phyloP scores from a whole-genome alignment of 768 basidiomycete genomes.

The Megacollybia marginata region DNA sequence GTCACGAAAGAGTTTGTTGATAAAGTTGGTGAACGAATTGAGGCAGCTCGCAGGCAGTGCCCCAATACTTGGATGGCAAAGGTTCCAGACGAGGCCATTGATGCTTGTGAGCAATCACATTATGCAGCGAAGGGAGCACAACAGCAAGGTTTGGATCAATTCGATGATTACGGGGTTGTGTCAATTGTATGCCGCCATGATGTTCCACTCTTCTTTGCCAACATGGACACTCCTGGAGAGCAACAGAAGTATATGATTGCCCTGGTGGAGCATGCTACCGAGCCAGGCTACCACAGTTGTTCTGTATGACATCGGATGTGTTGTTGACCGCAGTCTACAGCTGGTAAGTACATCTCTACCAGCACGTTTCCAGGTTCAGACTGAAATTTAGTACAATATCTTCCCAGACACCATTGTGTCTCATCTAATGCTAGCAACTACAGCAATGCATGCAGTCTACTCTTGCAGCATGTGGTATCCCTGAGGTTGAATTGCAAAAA shows the following conservation, averaged over 20 bases:
- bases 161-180: conserved; percentile 19
- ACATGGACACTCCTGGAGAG: conserved; percentile 18
- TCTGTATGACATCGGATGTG: not conserved
- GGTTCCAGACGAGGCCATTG: conserved; percentile 13
- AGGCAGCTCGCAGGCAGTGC: not conserved
- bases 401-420: conserved; percentile 4
- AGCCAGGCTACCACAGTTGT: not conserved
- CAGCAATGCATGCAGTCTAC: conserved; percentile 1
- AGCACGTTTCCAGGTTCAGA: conserved; percentile 5
- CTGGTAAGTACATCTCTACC: not conserved
- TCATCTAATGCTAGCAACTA: conserved; percentile 8
- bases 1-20: conserved; percentile 13
- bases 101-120: conserved; percentile 13
- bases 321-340: not conserved
- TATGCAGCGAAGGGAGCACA: conserved; percentile 17
- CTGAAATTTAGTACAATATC: conserved; percentile 10
- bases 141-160: conserved; percentile 12
- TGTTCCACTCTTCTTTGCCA: conserved; percentile 13
- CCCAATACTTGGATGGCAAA: not conserved
- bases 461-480: too few relatives aligned
- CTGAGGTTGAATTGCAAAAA: too few relatives aligned
- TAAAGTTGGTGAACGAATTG: conserved; percentile 2
- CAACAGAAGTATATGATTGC: not conserved
- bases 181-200: conserved; percentile 10
- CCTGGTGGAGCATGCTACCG: not conserved